Conservation (phyloP, 2,329 filamentous ascomycete genomes). For the Lomentospora prolificans region DNA sequence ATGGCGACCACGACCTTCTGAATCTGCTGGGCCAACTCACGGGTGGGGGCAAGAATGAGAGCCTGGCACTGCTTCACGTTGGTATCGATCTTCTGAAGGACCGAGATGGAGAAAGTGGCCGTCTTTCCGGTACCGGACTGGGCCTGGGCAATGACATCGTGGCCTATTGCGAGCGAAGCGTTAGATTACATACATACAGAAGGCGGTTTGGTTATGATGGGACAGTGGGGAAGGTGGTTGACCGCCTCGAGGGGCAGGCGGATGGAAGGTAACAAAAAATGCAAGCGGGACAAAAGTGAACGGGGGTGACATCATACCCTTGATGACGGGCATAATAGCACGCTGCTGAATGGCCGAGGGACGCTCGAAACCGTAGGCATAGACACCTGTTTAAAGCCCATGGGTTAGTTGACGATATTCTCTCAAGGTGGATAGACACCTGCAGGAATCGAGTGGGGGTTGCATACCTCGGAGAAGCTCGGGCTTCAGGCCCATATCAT, state of each 20-base stretch:
- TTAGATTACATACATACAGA: neutral
- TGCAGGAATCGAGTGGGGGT: conserved; percentile 3
- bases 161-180: conserved; percentile 43
- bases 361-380: conserved; percentile 99
- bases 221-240: neutral
- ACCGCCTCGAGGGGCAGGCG: neutral
- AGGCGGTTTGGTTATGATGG: neutral
- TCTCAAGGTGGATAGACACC: neutral
- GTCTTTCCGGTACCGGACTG: conserved; percentile 99
- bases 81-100: conserved; percentile 96
- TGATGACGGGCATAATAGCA: conserved; percentile 99
- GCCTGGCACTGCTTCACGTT: conserved; percentile 95
- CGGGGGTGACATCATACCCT: conserved; percentile 55
- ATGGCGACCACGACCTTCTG: conserved; percentile 99
- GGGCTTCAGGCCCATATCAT: conserved; percentile 92
- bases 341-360: conserved; percentile 99
- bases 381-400: conserved; percentile 59
- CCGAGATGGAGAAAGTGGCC: conserved; percentile 97
- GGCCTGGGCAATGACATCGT: conserved; percentile 99
- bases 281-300: neutral
- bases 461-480: conserved; percentile 80
- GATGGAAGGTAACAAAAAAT: neutral
- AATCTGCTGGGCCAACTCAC: conserved; percentile 98
- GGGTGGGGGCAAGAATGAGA: conserved; percentile 92
- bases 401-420: neutral